Evolutionary conservation across 2,329 filamentous ascomycete species (phyloP).

Genomic region (Seiridium cupressi): DNA sequence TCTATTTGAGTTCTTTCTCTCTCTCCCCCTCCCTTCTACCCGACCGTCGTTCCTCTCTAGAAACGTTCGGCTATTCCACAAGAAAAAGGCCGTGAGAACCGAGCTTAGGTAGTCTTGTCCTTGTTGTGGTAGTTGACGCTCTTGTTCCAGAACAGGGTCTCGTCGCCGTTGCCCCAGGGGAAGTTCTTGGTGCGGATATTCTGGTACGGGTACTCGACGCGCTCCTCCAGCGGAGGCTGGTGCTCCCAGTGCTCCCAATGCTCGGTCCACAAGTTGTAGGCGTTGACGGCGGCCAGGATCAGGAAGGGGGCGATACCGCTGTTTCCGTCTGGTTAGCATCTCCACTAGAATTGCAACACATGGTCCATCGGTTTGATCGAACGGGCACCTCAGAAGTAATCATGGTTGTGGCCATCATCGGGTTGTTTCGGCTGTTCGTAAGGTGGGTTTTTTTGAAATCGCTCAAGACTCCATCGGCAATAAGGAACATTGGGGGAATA

Average conservation of each 20-base stretch:
- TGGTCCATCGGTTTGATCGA: background rate
- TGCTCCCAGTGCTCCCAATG: conserved; percentile 97
- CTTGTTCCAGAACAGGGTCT: conserved; percentile 89
- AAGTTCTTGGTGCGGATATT: conserved; percentile 97
- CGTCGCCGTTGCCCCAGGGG: conserved; percentile 93
- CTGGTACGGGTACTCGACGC: conserved; percentile 91
- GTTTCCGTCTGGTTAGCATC: conserved; percentile 11
- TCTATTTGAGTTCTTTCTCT: conserved; percentile 1
- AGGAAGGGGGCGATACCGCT: conserved; percentile 77
- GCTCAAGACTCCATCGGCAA: conserved; percentile 2
- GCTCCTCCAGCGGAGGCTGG: conserved; percentile 84
- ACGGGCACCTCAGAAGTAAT: too few relatives aligned
- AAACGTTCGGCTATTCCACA: background rate
- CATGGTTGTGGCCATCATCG: background rate
- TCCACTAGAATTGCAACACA: background rate
- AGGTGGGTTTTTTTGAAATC: background rate
- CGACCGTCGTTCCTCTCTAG: background rate
- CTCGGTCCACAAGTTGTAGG: conserved; percentile 87
- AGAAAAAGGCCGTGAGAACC: background rate
- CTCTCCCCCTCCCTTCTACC: background rate
- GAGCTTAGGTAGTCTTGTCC: conserved; percentile 62
- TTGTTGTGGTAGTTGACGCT: conserved; percentile 97
- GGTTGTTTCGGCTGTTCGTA: background rate
- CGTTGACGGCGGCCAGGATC: conserved; percentile 72
- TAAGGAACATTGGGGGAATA: background rate